These are phyloP conservation scores for Mimosa bimucronata DNA, from an alignment of 306 rosid genomes.

Conservation along the genomic window DNA sequence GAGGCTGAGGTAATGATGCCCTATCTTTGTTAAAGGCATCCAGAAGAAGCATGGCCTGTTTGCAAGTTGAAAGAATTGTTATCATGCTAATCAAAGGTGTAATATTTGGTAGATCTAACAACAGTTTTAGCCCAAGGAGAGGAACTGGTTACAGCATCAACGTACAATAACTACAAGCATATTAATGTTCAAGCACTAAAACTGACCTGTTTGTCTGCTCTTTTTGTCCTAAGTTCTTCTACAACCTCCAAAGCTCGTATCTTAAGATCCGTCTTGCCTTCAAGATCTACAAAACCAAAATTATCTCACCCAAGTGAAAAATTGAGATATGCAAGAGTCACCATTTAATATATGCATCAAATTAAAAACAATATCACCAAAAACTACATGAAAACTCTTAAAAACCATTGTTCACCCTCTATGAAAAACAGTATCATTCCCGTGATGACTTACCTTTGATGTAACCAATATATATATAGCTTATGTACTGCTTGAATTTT, in stretches of 20 bases:
- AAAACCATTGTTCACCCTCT: not conserved
- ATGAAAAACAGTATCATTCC: not conserved
- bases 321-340: not conserved
- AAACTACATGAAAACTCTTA: not conserved
- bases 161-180: not conserved
- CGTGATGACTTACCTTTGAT: not conserved
- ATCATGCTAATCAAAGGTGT: conserved; percentile 21
- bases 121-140: not conserved
- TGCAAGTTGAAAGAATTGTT: conserved; percentile 22
- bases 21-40: conserved; percentile 98
- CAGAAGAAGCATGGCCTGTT: conserved; percentile 87
- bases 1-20: conserved; percentile 93
- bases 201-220: conserved; percentile 96
- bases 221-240: conserved; percentile 85
- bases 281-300: conserved; percentile 74
- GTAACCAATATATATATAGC: not conserved
- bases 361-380: not conserved
- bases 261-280: conserved; percentile 93
- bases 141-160: conserved; percentile 16
- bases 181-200: conserved; percentile 29
- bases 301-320: conserved; percentile 18
- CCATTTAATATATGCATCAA: conserved; percentile 5
- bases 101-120: conserved; percentile 18
- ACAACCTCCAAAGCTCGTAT: conserved; percentile 87
- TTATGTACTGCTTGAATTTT: not conserved